Conservation (phyloP, 2,329 filamentous ascomycete species). For the Cordyceps tenuipes region DNA sequence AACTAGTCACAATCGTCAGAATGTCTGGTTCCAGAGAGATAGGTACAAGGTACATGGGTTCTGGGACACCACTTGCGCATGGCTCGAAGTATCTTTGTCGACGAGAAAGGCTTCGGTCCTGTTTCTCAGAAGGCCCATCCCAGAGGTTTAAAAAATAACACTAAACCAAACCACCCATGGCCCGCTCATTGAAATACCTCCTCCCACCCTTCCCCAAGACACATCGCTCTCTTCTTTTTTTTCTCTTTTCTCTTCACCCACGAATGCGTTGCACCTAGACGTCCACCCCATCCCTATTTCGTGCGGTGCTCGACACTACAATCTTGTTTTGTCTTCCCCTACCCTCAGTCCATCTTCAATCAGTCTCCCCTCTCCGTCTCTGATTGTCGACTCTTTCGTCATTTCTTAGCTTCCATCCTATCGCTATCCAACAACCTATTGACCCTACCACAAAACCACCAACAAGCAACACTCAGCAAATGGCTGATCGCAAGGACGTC, state of each 20-base stretch:
- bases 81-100: conserved; percentile 1
- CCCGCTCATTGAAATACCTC: conserved; percentile 31
- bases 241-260: conserved; percentile 37
- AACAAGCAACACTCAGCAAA: conserved; percentile 20
- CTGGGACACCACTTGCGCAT: conserved; percentile 1
- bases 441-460: conserved; percentile 4
- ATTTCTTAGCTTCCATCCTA: not conserved
- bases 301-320: conserved; percentile 40
- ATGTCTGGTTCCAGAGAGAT: not conserved
- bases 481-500: conserved; percentile 47
- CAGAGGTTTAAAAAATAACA: not conserved
- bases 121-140: conserved; percentile 10
- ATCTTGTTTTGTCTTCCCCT: conserved; percentile 16
- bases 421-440: not conserved
- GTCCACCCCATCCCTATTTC: conserved; percentile 32
- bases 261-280: conserved; percentile 40
- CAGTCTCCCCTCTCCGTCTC: conserved; percentile 13
- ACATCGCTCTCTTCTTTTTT: conserved; percentile 23
- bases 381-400: conserved; percentile 11
- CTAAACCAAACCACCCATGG: conserved; percentile 8
- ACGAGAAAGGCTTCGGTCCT: conserved; percentile 1
- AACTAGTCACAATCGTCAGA: not conserved
- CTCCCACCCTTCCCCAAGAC: conserved; percentile 24
- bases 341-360: conserved; percentile 19
- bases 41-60: not conserved